Percentiles rank a stretch among this genome's conserved stretches.
Evolutionary conservation across 306 rosid species (phyloP).

Genomic region (Vigna trinervia): DNA sequence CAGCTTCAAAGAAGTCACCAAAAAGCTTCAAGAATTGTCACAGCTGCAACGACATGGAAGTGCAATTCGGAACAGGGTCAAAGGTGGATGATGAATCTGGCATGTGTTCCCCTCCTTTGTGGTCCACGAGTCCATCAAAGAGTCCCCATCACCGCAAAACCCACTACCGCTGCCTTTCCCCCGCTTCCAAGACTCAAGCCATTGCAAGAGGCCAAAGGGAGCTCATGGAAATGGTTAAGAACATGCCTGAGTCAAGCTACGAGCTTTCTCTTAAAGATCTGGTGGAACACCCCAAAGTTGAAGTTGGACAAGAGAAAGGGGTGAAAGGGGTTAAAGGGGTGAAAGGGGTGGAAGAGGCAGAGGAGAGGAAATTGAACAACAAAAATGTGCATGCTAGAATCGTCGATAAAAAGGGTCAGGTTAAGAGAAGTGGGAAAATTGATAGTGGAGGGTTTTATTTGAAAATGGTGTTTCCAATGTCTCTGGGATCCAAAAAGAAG

Average conservation of each 20-base stretch:
- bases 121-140: slow-evolving; percentile 53
- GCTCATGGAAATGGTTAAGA: slow-evolving; percentile 87
- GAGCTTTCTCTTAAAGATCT: slow-evolving; percentile 88
- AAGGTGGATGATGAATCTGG: slow-evolving; percentile 47
- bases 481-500: slow-evolving; percentile 54
- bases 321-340: background rate
- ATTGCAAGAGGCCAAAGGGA: slow-evolving; percentile 85
- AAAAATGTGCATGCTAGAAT: slow-evolving; percentile 34
- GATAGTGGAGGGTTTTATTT: slow-evolving; percentile 73
- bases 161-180: slow-evolving; percentile 63
- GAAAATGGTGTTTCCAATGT: slow-evolving; percentile 74
- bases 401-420: slow-evolving; percentile 41
- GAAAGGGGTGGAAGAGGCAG: slow-evolving; percentile 21
- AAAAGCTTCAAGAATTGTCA: slow-evolving; percentile 30
- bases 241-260: slow-evolving; percentile 84
- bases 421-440: slow-evolving; percentile 48
- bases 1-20: slow-evolving; percentile 40
- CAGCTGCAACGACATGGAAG: slow-evolving; percentile 41
- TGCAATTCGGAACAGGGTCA: slow-evolving; percentile 12
- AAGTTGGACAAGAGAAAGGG: slow-evolving; percentile 22
- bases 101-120: slow-evolving; percentile 67
- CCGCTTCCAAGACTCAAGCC: slow-evolving; percentile 67
- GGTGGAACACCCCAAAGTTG: slow-evolving; percentile 58
- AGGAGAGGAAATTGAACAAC: slow-evolving; percentile 30
- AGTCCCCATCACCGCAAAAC: slow-evolving; percentile 45